Evolutionary conservation across 2,329 filamentous ascomycete genomes (phyloP).

Genomic region (Colletotrichum scovillei): DNA sequence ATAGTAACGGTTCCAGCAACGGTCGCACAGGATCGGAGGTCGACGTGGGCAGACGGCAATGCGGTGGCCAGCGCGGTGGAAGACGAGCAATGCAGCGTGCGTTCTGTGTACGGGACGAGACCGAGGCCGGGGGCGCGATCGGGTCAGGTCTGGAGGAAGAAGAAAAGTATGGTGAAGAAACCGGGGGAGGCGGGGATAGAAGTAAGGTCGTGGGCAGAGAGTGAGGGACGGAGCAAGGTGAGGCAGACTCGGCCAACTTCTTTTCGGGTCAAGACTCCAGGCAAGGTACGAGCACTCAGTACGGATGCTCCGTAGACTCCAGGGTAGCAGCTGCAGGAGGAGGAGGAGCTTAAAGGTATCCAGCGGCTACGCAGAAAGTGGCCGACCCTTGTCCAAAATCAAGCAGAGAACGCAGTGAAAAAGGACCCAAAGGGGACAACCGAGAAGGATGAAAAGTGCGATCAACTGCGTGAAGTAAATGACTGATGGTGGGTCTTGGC

Average conservation of each 20-base stretch:
- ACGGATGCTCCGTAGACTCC: not conserved
- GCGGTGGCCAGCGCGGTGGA: slow-evolving; percentile 30
- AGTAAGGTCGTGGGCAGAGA: slow-evolving; percentile 8
- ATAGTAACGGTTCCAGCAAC: slow-evolving; percentile 26
- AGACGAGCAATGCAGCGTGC: slow-evolving; percentile 30
- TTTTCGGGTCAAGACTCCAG: not conserved
- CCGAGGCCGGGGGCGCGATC: slow-evolving; percentile 32
- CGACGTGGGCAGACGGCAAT: slow-evolving; percentile 26
- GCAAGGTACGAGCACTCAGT: too few species aligned
- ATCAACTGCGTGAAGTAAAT: slow-evolving; percentile 37
- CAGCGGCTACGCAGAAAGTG: slow-evolving; percentile 17
- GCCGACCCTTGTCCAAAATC: slow-evolving; percentile 19
- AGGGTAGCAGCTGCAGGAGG: slow-evolving; percentile 25
- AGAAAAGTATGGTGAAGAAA: slow-evolving; percentile 15
- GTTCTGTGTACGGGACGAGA: slow-evolving; percentile 26
- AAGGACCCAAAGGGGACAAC: slow-evolving; percentile 9
- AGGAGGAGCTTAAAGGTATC: slow-evolving; percentile 23
- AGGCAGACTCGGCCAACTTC: slow-evolving; percentile 9
- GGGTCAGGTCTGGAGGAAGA: slow-evolving; percentile 4
- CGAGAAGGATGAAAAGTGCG: slow-evolving; percentile 28
- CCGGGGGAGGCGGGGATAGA: slow-evolving; percentile 26
- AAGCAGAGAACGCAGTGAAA: slow-evolving; percentile 19
- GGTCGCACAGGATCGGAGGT: slow-evolving; percentile 22
- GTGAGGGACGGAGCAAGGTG: not conserved
- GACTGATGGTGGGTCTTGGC: slow-evolving; percentile 35